Evolutionary conservation across 2,329 filamentous ascomycete species (phyloP).

Genomic region (Zelopaecilomyces penicillatus): DNA sequence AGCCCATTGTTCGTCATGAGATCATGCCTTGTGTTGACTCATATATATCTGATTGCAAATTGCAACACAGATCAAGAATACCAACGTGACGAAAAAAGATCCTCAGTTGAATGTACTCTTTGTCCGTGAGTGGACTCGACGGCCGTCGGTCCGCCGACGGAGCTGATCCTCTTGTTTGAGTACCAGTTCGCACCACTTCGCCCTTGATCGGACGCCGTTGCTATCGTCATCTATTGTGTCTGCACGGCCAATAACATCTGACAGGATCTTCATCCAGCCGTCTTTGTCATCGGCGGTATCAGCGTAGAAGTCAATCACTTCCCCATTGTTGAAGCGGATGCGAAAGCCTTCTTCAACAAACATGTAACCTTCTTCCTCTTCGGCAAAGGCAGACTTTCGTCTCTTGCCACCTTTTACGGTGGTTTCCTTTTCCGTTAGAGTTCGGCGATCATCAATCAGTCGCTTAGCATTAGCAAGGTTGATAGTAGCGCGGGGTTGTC

Average conservation of each 20-base stretch:
- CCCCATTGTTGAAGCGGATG: slow-evolving; percentile 95
- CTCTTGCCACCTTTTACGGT: slow-evolving; percentile 68
- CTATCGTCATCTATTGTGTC: slow-evolving; percentile 41
- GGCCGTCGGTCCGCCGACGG: slow-evolving; percentile 45
- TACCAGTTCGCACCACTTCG: slow-evolving; percentile 61
- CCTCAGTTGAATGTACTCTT: slow-evolving; percentile 48
- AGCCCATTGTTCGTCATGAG: too few relatives aligned
- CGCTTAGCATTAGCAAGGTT: slow-evolving; percentile 89
- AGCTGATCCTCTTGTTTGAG: slow-evolving; percentile 54
- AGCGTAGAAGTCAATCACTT: slow-evolving; percentile 97
- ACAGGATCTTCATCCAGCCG: slow-evolving; percentile 84
- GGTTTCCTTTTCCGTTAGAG: slow-evolving; percentile 76
- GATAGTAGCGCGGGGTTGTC: slow-evolving; percentile 92
- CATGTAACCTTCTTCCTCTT: slow-evolving; percentile 99
- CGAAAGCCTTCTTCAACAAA: slow-evolving; percentile 99
- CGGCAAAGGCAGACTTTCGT: slow-evolving; percentile 89
- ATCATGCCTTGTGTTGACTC: too few relatives aligned
- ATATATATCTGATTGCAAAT: too few relatives aligned
- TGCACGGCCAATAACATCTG: slow-evolving; percentile 57
- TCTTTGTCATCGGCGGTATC: slow-evolving; percentile 83
- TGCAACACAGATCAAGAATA: too few relatives aligned
- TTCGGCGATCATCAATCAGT: slow-evolving; percentile 82
- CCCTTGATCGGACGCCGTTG: slow-evolving; percentile 33
- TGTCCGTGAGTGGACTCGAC: slow-evolving; percentile 45
- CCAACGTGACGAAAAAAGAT: too few relatives aligned